A percentile compares a stretch with the other conserved stretches of the same genome.
These are phyloP conservation scores for Phyllosticta citrichinensis DNA, from an alignment of 2,329 filamentous ascomycete species.

Conservation along the genomic window DNA sequence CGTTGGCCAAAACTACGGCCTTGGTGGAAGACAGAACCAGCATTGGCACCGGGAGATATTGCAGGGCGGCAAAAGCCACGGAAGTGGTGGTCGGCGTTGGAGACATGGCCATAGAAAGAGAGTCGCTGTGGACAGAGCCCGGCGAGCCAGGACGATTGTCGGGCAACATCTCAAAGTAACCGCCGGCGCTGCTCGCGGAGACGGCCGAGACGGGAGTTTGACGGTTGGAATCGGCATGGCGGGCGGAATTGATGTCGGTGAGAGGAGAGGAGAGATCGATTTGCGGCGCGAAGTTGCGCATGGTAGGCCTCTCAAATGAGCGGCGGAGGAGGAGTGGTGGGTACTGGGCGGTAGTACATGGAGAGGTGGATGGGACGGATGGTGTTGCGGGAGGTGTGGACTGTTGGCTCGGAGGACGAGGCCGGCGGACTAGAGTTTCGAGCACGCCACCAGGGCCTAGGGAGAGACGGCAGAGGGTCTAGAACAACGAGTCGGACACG, in stretches of 20 bases:
- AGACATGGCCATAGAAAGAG: conserved; percentile 21
- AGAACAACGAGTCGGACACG: background rate
- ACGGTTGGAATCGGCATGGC: conserved; percentile 7
- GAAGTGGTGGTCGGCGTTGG: conserved; percentile 20
- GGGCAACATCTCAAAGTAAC: conserved; percentile 22
- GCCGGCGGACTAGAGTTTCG: background rate
- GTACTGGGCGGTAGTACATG: background rate
- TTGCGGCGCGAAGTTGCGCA: conserved; percentile 5
- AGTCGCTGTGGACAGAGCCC: conserved; percentile 23
- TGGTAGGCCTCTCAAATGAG: background rate
- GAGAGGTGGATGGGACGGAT: background rate
- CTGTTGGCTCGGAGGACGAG: background rate
- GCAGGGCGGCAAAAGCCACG: conserved; percentile 44
- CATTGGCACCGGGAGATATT: conserved; percentile 64
- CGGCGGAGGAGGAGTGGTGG: background rate
- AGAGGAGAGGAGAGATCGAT: background rate
- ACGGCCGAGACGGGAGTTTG: conserved; percentile 3
- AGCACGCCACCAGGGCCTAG: background rate
- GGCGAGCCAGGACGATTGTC: conserved; percentile 13
- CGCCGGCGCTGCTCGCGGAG: conserved; percentile 17
- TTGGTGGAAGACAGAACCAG: conserved; percentile 59
- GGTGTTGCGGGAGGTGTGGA: background rate
- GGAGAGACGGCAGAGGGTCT: background rate
- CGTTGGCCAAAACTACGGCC: conserved; percentile 63
- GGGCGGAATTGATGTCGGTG: background rate